Evolutionary conservation across 768 basidiomycete species (phyloP).

Genomic region (Tricholoma matsutake): DNA sequence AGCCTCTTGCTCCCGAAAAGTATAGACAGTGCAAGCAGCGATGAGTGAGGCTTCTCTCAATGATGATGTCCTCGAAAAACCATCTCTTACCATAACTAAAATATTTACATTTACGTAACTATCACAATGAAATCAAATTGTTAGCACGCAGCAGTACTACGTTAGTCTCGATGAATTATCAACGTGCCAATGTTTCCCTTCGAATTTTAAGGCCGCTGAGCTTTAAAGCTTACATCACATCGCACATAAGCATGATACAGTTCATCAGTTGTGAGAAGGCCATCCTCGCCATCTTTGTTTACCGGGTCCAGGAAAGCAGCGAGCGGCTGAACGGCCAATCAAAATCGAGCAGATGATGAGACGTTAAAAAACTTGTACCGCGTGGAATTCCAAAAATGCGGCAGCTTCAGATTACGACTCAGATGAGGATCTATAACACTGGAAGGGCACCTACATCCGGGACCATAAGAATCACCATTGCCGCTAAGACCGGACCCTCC

Average conservation of each 20-base stretch:
- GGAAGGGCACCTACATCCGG: slow-evolving; percentile 39
- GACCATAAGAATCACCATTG: slow-evolving; percentile 55
- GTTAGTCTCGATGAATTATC: too few relatives aligned
- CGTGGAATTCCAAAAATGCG: slow-evolving; percentile 68
- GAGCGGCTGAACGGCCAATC: slow-evolving; percentile 40
- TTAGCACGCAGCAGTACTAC: too few relatives aligned
- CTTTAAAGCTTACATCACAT: slow-evolving; percentile 45
- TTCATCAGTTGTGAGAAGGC: slow-evolving; percentile 65
- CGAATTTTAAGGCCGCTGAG: background rate
- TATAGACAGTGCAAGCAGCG: slow-evolving; percentile 2
- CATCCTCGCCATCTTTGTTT: slow-evolving; percentile 57
- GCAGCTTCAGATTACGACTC: slow-evolving; percentile 38
- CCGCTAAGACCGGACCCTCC: slow-evolving; percentile 62
- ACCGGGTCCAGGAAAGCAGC: slow-evolving; percentile 62
- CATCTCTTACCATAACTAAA: background rate
- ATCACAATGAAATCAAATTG: background rate
- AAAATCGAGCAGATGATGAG: slow-evolving; percentile 4
- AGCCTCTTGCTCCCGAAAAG: slow-evolving; percentile 13
- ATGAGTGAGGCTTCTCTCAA: background rate
- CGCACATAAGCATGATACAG: slow-evolving; percentile 72
- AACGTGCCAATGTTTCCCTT: too few relatives aligned
- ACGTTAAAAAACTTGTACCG: slow-evolving; percentile 33
- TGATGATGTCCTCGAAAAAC: background rate
- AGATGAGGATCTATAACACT: background rate
- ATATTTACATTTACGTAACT: background rate